These are phyloP conservation scores for Candida chauliodis DNA, from an alignment of 805 yeast genomes.

Conservation along the genomic window DNA sequence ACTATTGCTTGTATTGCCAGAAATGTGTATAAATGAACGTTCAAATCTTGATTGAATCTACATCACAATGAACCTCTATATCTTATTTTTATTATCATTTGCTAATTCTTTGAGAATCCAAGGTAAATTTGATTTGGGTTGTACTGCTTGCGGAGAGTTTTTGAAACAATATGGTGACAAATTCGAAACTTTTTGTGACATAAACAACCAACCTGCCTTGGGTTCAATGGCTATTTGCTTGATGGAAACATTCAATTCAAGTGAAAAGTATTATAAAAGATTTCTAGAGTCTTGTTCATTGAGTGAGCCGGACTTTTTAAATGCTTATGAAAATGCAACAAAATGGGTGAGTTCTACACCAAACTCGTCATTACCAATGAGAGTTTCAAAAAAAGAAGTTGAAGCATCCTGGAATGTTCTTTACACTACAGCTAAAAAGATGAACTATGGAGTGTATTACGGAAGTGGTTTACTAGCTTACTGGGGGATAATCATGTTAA, in stretches of 20 bases:
- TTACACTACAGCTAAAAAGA: conserved; percentile 1
- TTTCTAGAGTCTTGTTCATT: conserved; percentile 17
- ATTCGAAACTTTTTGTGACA: conserved; percentile 23
- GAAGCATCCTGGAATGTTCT: background rate
- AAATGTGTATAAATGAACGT: background rate
- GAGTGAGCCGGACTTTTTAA: conserved; percentile 26
- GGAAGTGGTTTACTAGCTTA: conserved; percentile 34
- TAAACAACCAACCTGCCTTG: conserved; percentile 32
- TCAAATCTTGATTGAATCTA: background rate
- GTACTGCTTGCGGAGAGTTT: conserved; percentile 7
- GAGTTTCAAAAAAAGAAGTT: background rate
- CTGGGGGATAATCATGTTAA: conserved; percentile 37
- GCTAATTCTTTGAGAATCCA: conserved; percentile 1
- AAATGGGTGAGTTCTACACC: conserved; percentile 19
- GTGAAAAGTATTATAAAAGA: conserved; percentile 16
- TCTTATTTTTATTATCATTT: background rate
- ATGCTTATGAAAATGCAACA: conserved; percentile 41
- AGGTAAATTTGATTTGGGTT: conserved; percentile 5
- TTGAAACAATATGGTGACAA: conserved; percentile 3
- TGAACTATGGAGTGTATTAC: conserved; percentile 25
- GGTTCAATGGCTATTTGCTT: conserved; percentile 36
- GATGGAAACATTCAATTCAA: conserved; percentile 14
- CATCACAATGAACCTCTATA: background rate
- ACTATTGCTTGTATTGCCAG: background rate
- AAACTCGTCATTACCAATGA: background rate